Evolutionary conservation across 768 basidiomycete genomes (phyloP), one percentile per base, ranked within the genome.

Genomic region (Auricularia cornea): DNA sequence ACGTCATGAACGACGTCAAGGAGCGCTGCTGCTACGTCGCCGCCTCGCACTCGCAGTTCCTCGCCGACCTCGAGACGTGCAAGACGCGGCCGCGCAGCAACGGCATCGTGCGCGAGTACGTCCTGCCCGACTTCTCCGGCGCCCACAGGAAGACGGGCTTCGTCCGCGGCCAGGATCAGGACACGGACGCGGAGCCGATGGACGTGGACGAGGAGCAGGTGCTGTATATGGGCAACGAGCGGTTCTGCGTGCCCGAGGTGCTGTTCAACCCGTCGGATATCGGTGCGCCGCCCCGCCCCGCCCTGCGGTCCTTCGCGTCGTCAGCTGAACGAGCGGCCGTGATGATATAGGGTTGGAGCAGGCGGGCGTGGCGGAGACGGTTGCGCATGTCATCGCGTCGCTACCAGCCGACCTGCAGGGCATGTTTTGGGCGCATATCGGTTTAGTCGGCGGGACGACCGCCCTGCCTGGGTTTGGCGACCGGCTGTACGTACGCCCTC

Each of bases 361-460:
- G 70, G 80, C 84, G 20, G 95, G 95, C 2, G 75, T 98, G 31
- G 79, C 92, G 38, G 82, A 81, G 62, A 85, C 87, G 12, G 84
- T 98, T 64, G 88, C 90, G 44, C 72, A 82, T 62, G 88, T 88
- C 63, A 93, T 98, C 70, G 79, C 82, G 0, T 74, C 82, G 32
- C 83, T 98, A 64, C 92, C 92, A 0, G 77, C 81, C 60, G 92
- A 95, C 68, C 68, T 95, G 29, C 91, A 87, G 67, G 94, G 92
- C 35, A 85, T 98, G 88, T 97, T 94, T 74, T 98, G 94, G 94
- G 85, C 86, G 35, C 92, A 98, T 73, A 94, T 98, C 65, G 90
- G 90, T 14, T 75, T 96, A 66, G 84, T 94, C 69, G 95, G 95
- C 59, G 95, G 95, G 16, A 89, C 83, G 73, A 84, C 85, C 18